A percentile compares a stretch with the other conserved stretches of the same genome.
Conservation (phyloP, 352 stramenopile genomes). For the Phytophthora pluvialis region DNA sequence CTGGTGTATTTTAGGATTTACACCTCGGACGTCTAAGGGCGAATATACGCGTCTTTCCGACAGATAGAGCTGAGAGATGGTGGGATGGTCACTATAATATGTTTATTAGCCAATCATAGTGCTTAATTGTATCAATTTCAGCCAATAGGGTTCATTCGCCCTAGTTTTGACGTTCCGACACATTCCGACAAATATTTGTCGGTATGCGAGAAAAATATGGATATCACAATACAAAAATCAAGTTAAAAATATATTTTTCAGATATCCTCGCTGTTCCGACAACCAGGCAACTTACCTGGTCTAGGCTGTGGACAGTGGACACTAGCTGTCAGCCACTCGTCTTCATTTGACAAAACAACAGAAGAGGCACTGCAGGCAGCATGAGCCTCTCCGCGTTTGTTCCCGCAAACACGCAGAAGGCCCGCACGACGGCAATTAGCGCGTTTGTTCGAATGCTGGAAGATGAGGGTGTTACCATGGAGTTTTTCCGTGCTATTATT, state of each 20-base stretch:
- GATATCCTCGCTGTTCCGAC: neutral
- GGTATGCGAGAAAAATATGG: slow-evolving; percentile 27
- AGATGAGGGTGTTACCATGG: slow-evolving; percentile 6
- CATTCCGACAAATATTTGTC: no score
- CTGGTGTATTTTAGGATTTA: no score
- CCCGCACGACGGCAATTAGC: slow-evolving; percentile 8
- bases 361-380: no score
- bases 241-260: slow-evolving; percentile 19
- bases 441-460: no score
- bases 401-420: slow-evolving; percentile 27
- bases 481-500: slow-evolving; percentile 8
- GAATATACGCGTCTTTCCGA: slow-evolving; percentile 1
- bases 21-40: no score
- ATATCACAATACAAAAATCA: slow-evolving; percentile 9
- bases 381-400: slow-evolving; percentile 19
- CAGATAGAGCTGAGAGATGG: neutral
- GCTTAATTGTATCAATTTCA: no score
- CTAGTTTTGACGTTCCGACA: no score
- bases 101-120: neutral
- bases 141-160: no score
- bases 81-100: no score
- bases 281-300: slow-evolving; percentile 1
- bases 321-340: neutral
- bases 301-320: slow-evolving; percentile 4
- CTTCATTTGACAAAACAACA: no score